phyloP scores from a whole-genome alignment of 2,329 filamentous ascomycete species.

The Apiospora hydei region DNA sequence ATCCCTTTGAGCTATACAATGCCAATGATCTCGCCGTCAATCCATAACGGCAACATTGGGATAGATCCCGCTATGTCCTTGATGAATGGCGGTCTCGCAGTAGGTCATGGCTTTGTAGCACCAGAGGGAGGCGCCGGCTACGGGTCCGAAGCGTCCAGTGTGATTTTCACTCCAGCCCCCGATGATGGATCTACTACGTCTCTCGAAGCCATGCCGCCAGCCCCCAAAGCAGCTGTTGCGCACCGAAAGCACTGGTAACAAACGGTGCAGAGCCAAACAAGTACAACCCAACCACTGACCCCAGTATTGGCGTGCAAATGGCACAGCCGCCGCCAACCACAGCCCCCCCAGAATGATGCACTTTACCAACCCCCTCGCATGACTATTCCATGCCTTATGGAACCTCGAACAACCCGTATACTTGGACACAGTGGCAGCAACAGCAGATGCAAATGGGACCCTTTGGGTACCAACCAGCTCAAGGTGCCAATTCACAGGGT shows the following conservation, averaged over 20 bases:
- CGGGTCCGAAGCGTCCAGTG: neutral
- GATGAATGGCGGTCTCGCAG: neutral
- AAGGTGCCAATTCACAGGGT: neutral
- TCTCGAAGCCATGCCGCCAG: neutral
- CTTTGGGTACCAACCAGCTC: neutral
- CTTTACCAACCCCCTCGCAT: neutral
- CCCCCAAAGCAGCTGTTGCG: constrained; percentile 8
- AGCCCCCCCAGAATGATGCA: neutral
- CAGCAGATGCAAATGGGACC: neutral
- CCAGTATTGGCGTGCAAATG: neutral
- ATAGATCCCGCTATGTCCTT: neutral
- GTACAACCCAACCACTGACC: neutral
- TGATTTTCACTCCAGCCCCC: neutral
- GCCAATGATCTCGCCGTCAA: neutral
- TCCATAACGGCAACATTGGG: neutral
- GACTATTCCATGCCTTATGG: neutral
- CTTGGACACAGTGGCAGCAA: neutral
- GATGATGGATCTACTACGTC: neutral
- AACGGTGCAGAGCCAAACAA: neutral
- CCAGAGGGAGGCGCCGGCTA: neutral
- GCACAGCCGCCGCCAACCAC: neutral
- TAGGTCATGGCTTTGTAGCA: neutral
- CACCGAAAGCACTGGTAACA: neutral
- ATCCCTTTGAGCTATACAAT: neutral
- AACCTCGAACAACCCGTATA: neutral